Evolutionary conservation across 192 early-diverging fungal species (phyloP).

Genomic region (Podila verticillata): DNA sequence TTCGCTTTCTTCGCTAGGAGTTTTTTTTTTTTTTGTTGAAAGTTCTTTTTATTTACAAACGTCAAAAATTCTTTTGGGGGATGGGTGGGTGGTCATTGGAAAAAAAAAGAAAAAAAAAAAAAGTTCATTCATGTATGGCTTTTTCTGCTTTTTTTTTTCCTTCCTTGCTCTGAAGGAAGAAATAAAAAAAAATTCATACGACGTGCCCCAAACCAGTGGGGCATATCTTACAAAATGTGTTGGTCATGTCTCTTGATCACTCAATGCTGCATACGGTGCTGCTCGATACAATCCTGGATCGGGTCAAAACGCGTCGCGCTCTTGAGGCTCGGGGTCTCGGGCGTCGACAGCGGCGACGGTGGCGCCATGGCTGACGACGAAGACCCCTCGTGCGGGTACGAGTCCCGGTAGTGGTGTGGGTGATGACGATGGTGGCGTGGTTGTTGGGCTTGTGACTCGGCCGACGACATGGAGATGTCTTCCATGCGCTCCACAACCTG

Average conservation of each 20-base stretch:
- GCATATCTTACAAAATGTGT: no score
- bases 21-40: no score
- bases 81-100: no score
- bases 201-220: no score
- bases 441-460: not conserved
- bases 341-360: not conserved
- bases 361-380: not conserved
- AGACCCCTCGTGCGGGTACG: not conserved
- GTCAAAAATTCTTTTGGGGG: no score
- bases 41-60: no score
- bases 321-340: slow-evolving; percentile 3
- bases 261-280: not conserved
- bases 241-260: not conserved
- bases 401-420: not conserved
- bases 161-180: no score
- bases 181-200: no score
- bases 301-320: not conserved
- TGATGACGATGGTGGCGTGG: not conserved
- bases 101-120: no score
- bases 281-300: not conserved
- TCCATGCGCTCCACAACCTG: slow-evolving; percentile 20
- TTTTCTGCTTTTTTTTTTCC: no score
- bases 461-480: not conserved
- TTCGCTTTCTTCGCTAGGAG: no score
- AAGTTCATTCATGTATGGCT: no score